Evolutionary conservation across 768 basidiomycete species (phyloP).

Genomic region (Tricholoma terreum): DNA sequence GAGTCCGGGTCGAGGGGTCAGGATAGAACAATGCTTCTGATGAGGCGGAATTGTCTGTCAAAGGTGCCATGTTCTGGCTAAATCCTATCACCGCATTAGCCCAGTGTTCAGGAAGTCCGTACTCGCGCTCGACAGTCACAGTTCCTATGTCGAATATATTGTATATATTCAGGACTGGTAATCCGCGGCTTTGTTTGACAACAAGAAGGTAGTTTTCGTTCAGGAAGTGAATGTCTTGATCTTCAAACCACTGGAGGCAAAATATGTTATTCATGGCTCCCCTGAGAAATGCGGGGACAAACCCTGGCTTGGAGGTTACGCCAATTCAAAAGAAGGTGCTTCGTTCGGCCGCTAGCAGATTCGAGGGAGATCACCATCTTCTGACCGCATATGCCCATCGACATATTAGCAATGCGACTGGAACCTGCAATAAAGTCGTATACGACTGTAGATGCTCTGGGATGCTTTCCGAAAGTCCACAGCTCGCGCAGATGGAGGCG

Average conservation of each 20-base stretch:
- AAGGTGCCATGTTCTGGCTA: slow-evolving; percentile 44
- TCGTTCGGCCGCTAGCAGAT: slow-evolving; percentile 36
- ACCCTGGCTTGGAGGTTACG: slow-evolving; percentile 45
- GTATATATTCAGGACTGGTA: slow-evolving; percentile 43
- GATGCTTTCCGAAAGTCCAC: slow-evolving; percentile 54
- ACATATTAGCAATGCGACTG: slow-evolving; percentile 32
- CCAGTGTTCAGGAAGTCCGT: slow-evolving; percentile 58
- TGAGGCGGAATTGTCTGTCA: slow-evolving; percentile 31
- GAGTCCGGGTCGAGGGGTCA: slow-evolving; percentile 49
- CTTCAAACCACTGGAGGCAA: slow-evolving; percentile 45
- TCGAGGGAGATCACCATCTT: slow-evolving; percentile 43
- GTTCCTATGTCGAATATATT: slow-evolving; percentile 43
- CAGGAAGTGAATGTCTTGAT: slow-evolving; percentile 45
- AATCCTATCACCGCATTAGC: slow-evolving; percentile 43
- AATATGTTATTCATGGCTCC: neutral
- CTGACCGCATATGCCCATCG: slow-evolving; percentile 40
- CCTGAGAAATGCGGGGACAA: slow-evolving; percentile 10
- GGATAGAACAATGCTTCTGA: slow-evolving; percentile 53
- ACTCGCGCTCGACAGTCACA: slow-evolving; percentile 44
- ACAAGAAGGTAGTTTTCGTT: slow-evolving; percentile 44
- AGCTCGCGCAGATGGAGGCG: slow-evolving; percentile 54
- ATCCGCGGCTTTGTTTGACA: slow-evolving; percentile 33
- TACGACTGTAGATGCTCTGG: slow-evolving; percentile 35
- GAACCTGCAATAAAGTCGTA: slow-evolving; percentile 42
- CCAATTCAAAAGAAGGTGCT: slow-evolving; percentile 52